phyloP scores from a whole-genome alignment of 2,329 filamentous ascomycete species.

The Verticillium tricorpus region DNA sequence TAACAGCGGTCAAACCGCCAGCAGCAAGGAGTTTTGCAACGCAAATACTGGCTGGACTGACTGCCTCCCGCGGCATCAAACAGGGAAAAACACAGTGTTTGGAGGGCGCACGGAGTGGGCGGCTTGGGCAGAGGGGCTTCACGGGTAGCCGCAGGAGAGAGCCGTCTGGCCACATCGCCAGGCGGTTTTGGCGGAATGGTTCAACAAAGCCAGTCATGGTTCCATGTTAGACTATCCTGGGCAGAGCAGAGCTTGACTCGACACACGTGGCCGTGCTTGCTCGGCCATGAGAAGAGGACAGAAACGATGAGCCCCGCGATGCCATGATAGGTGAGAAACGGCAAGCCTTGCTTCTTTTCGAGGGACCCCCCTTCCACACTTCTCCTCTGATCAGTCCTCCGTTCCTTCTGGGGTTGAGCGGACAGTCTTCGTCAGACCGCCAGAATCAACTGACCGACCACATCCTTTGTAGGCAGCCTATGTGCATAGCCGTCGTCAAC shows the following conservation, averaged over 20 bases:
- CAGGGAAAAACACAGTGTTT: conserved; percentile 23
- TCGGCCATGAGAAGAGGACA: conserved; percentile 11
- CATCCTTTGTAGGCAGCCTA: conserved; percentile 22
- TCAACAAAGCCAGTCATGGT: conserved; percentile 40
- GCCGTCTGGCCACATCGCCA: conserved; percentile 24
- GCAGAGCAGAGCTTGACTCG: conserved; percentile 44
- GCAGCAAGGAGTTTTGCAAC: conserved; percentile 33
- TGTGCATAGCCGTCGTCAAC: conserved; percentile 27
- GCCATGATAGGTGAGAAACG: neutral
- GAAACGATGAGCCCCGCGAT: neutral
- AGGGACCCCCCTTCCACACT: neutral
- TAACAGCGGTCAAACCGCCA: neutral
- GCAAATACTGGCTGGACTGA: conserved; percentile 30
- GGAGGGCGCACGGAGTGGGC: conserved; percentile 8
- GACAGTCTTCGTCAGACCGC: conserved; percentile 14
- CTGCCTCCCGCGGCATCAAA: conserved; percentile 27
- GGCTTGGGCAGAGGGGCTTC: conserved; percentile 11
- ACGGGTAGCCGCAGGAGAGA: conserved; percentile 43
- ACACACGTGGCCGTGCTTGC: conserved; percentile 44
- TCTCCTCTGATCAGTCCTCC: neutral
- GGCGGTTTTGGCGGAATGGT: conserved; percentile 20
- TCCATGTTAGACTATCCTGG: conserved; percentile 27
- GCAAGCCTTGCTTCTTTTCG: conserved; percentile 3
- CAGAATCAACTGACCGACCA: conserved; percentile 3
- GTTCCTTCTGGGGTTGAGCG: neutral